Evolutionary conservation across 768 basidiomycete species (phyloP), one percentile per base, ranked within the genome.

Genomic region (Podaxis sp.): DNA sequence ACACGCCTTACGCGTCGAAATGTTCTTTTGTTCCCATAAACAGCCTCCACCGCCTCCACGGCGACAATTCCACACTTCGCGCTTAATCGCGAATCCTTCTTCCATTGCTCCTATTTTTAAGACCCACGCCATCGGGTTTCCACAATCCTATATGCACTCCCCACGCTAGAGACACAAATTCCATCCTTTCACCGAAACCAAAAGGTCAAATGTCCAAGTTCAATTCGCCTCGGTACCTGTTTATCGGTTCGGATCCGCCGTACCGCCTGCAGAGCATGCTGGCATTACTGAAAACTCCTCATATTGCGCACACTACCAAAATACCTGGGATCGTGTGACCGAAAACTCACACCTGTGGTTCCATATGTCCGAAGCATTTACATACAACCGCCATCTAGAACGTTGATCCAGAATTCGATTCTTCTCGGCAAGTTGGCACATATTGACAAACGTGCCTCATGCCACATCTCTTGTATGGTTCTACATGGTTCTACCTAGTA

Each of bases 271-370:
- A 36, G 15, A 49, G 52, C 27, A 17, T 13, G 53, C 60, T 61
- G 52, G 53, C 60, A 46, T 40, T 36, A 55, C 60, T 37, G 41
- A 24, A 61, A 47, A 55, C 25, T 13, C 47, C 29, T 15, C 29
- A 9, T 43, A 25, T 46, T 37, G 52, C 41, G 53, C 60, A 61
- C 60, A 61, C 60, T 61, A 61, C 60, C 60, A 61, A 59, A 59
- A 61, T 49, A 54, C 27, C 19, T 17, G 60, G 33, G 60, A 59
- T 61, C 60, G 60, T 61, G 60, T 61, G 60, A 61, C 53, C 41
- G 7, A 29, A 17, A 24, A 47, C 24, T 49, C 58, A 59, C 50
- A 38, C 53, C 19, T 13, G 12, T 22, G 43, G 24, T 55, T 61
- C 52, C 41, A 59, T 11, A 38, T 54, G 51, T 7, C 27, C 60